Percentiles rank a stretch among this genome's conserved stretches.
phyloP scores from a whole-genome alignment of 208 protist species.

The Trypanosoma lewisi region DNA sequence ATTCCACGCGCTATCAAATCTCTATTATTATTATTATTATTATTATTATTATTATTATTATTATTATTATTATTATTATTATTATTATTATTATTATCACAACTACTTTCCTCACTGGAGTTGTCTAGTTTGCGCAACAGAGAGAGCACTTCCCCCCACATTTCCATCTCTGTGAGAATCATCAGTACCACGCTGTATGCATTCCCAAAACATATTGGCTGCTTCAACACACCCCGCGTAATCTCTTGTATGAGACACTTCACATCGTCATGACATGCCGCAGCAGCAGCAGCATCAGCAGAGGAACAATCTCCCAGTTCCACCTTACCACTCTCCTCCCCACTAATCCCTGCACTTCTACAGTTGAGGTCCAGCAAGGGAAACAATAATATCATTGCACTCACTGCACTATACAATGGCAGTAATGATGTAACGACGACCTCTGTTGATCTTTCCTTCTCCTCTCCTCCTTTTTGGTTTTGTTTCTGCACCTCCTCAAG shows the following conservation, averaged over 20 bases:
- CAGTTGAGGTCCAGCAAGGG: background rate
- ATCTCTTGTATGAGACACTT: conserved; percentile 4
- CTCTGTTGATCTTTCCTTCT: too few relatives aligned
- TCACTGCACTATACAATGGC: conserved; percentile 16
- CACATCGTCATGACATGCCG: background rate
- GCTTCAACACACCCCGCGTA: conserved; percentile 8
- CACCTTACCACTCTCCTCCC: background rate
- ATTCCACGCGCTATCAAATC: background rate
- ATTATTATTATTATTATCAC: too few relatives aligned
- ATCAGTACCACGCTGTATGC: conserved; percentile 30
- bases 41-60: too few relatives aligned
- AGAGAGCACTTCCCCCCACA: conserved; percentile 25
- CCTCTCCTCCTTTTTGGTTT: background rate
- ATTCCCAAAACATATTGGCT: conserved; percentile 29
- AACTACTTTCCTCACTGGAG: conserved; percentile 7
- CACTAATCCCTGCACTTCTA: background rate
- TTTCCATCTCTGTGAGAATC: conserved; percentile 23
- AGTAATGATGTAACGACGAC: background rate
- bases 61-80: too few relatives aligned
- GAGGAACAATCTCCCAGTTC: background rate
- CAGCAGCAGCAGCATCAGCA: too few relatives aligned
- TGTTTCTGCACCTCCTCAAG: conserved; percentile 7
- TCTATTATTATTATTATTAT: too few relatives aligned
- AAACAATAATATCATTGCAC: conserved; percentile 3
- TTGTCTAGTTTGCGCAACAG: conserved; percentile 17